phyloP scores from a whole-genome alignment of 1,284 basidiomycete genomes.

The Ustilago hordei region DNA sequence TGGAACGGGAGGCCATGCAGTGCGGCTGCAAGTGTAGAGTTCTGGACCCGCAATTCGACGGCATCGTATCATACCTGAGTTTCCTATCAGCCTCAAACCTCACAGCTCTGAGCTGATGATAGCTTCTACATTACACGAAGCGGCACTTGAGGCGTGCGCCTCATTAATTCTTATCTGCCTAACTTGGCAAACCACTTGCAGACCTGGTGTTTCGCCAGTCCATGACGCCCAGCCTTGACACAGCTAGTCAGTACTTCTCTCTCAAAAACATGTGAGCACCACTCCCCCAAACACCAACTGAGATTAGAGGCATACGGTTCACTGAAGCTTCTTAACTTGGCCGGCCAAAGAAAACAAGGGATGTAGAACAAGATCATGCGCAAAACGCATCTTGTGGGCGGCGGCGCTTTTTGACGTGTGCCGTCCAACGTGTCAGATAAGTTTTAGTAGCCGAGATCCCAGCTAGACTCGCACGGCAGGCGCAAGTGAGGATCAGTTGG shows the following conservation, averaged over 20 bases:
- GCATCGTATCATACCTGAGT: neutral
- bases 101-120: neutral
- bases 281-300: no score
- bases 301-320: no score
- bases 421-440: constrained; percentile 33
- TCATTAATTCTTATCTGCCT: neutral
- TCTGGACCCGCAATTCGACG: constrained; percentile 11
- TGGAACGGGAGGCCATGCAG: neutral
- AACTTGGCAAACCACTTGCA: no score
- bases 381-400: neutral
- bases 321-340: no score
- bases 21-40: constrained; percentile 10
- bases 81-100: neutral
- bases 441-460: neutral
- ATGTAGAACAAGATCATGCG: constrained; percentile 2
- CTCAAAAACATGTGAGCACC: no score
- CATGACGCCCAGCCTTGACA: no score
- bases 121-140: neutral
- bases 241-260: no score
- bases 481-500: no score
- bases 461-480: no score
- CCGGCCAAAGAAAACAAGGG: neutral
- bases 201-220: no score
- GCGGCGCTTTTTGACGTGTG: constrained; percentile 47
- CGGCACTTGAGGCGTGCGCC: no score